Conservation (phyloP, 2,329 filamentous ascomycete species). For the Cytospora chrysosperma region DNA sequence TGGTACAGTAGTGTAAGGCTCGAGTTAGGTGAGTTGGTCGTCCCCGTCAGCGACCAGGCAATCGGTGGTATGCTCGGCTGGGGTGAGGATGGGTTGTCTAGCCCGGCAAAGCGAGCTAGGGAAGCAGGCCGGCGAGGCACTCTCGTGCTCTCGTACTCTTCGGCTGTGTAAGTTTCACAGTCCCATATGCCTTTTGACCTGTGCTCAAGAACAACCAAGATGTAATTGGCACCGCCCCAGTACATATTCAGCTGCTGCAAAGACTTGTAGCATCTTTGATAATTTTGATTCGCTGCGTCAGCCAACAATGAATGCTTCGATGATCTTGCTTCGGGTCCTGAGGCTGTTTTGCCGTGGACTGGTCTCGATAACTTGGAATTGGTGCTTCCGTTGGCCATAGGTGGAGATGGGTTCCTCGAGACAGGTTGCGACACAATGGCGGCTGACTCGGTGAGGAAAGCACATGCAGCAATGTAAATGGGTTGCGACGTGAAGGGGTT, state of each 20-base stretch:
- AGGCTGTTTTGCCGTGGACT: slow-evolving; percentile 13
- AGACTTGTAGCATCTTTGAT: slow-evolving; percentile 82
- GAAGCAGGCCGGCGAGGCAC: slow-evolving; percentile 46
- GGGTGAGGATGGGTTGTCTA: slow-evolving; percentile 45
- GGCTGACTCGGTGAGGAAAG: slow-evolving; percentile 80
- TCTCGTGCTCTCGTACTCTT: slow-evolving; percentile 76
- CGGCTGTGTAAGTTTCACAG: slow-evolving; percentile 63
- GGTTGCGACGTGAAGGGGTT: slow-evolving; percentile 89
- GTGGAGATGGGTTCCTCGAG: slow-evolving; percentile 59
- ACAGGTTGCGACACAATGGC: slow-evolving; percentile 66
- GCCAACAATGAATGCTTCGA: slow-evolving; percentile 74
- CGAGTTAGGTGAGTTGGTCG: slow-evolving; percentile 80
- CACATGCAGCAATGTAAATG: slow-evolving; percentile 88
- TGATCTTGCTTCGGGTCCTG: slow-evolving; percentile 36
- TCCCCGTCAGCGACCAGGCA: slow-evolving; percentile 85
- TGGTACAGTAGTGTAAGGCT: slow-evolving; percentile 81
- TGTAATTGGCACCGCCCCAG: slow-evolving; percentile 86
- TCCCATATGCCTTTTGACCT: slow-evolving; percentile 86
- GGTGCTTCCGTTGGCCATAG: slow-evolving; percentile 25
- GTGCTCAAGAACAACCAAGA: slow-evolving; percentile 80
- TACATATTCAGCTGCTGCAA: slow-evolving; percentile 78
- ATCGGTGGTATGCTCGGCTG: slow-evolving; percentile 55
- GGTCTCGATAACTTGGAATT: neutral
- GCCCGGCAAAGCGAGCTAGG: slow-evolving; percentile 43
- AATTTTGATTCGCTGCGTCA: slow-evolving; percentile 81